These are phyloP conservation scores for Penicillium simplicissimum DNA, from an alignment of 495 filamentous ascomycete species.

Conservation along the genomic window DNA sequence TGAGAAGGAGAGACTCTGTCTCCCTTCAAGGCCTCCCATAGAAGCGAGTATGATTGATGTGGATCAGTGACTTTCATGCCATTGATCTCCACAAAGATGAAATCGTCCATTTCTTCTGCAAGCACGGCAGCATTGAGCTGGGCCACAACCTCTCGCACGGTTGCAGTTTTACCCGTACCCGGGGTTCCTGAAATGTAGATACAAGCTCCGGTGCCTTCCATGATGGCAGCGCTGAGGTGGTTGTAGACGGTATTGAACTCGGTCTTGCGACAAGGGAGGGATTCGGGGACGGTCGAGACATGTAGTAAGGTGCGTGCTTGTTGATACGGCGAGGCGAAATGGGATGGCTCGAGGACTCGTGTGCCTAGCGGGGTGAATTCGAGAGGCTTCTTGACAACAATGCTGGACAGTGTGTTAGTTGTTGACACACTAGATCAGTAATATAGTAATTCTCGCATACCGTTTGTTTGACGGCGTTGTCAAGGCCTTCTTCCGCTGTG, in stretches of 20 bases:
- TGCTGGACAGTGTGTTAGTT: constrained; percentile 39
- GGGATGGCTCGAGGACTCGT: constrained; percentile 73
- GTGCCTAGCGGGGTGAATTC: constrained; percentile 95
- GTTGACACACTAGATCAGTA: not conserved
- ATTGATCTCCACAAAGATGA: constrained; percentile 99
- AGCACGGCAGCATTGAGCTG: constrained; percentile 82
- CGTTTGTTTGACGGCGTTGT: constrained; percentile 74
- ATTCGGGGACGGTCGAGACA: constrained; percentile 86
- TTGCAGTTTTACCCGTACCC: constrained; percentile 98
- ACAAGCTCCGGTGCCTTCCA: constrained; percentile 87
- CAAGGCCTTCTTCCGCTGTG: constrained; percentile 52
- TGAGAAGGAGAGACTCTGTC: constrained; percentile 91
- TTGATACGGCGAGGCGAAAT: constrained; percentile 84
- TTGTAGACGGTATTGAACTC: constrained; percentile 92
- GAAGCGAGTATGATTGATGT: constrained; percentile 89
- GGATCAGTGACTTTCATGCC: constrained; percentile 99
- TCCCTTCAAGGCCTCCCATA: constrained; percentile 95
- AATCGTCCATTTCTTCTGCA: constrained; percentile 94
- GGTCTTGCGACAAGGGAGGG: constrained; percentile 85
- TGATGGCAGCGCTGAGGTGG: constrained; percentile 91
- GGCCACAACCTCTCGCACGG: constrained; percentile 90
- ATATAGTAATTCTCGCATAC: constrained; percentile 26
- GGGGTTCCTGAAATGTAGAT: constrained; percentile 99
- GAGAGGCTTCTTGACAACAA: constrained; percentile 85
- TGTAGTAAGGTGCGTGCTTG: constrained; percentile 87